Percentiles rank a stretch among this genome's conserved stretches.
These are phyloP conservation scores for Naganishia vaughanmartiniae DNA, from an alignment of 768 basidiomycete species.

Conservation along the genomic window DNA sequence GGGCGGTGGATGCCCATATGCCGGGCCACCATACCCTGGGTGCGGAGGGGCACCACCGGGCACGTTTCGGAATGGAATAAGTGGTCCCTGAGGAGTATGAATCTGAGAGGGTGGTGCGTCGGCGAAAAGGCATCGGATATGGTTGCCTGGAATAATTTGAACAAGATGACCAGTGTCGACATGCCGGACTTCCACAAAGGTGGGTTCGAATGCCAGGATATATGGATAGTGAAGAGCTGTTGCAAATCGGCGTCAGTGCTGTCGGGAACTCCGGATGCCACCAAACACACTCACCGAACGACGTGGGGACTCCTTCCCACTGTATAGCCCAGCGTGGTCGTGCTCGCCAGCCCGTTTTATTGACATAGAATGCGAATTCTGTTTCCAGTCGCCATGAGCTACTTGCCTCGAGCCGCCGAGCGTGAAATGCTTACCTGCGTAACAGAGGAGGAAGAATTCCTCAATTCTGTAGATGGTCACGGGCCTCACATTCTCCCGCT, in stretches of 20 bases:
- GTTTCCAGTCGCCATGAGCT: conserved; percentile 6
- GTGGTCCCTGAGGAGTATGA: conserved; percentile 55
- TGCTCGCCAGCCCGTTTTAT: conserved; percentile 89
- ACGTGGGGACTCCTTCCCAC: conserved; percentile 92
- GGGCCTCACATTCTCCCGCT: conserved; percentile 79
- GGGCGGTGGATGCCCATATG: conserved; percentile 31
- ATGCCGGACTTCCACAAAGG: conserved; percentile 93
- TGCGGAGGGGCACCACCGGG: conserved; percentile 20
- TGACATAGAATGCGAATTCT: conserved; percentile 99
- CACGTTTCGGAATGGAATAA: conserved; percentile 47
- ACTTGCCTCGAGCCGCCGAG: not conserved
- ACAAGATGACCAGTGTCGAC: conserved; percentile 87
- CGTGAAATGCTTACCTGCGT: conserved; percentile 69
- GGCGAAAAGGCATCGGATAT: conserved; percentile 84
- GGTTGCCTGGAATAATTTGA: conserved; percentile 92
- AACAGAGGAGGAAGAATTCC: conserved; percentile 93
- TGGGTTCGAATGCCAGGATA: conserved; percentile 91
- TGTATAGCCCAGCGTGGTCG: conserved; percentile 88
- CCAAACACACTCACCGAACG: conserved; percentile 71
- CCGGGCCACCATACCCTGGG: not conserved
- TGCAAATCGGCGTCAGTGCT: not conserved
- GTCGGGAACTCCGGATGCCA: no score
- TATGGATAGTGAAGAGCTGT: conserved; percentile 93
- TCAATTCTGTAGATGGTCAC: conserved; percentile 96
- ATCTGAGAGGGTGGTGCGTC: conserved; percentile 85